Evolutionary conservation across 768 basidiomycete genomes (phyloP).

Genomic region (Coprinopsis strossmayeri): DNA sequence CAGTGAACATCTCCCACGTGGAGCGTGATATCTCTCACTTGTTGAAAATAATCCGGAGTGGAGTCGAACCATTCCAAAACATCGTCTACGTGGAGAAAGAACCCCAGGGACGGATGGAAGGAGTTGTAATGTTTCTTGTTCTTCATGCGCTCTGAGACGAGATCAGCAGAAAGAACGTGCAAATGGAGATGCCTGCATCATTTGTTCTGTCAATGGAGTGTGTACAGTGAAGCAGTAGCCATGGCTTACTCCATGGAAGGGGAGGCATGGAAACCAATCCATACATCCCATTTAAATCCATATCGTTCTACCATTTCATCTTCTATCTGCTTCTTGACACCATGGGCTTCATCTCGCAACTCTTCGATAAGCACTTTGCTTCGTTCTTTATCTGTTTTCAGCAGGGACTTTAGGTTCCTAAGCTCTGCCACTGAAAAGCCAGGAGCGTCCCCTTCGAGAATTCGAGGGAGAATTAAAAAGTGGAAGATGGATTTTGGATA

Average conservation of each 20-base stretch:
- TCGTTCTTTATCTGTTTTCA: conserved; percentile 44
- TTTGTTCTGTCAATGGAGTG: not conserved
- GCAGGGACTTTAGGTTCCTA: conserved; percentile 47
- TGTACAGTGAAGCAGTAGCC: not conserved
- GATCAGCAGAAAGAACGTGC: conserved; percentile 79
- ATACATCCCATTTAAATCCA: conserved; percentile 71
- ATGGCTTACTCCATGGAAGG: conserved; percentile 72
- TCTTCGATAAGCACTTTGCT: conserved; percentile 48
- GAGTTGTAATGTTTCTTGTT: conserved; percentile 90
- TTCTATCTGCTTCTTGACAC: conserved; percentile 54
- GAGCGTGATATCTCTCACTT: conserved; percentile 6
- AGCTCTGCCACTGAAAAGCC: conserved; percentile 30
- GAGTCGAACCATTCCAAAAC: conserved; percentile 81
- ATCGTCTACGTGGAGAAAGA: conserved; percentile 72
- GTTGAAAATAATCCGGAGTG: conserved; percentile 38
- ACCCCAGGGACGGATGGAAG: conserved; percentile 79
- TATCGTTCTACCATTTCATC: conserved; percentile 75
- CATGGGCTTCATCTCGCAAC: conserved; percentile 51
- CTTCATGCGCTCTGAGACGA: conserved; percentile 66
- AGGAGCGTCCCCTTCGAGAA: conserved; percentile 18
- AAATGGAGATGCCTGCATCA: conserved; percentile 67
- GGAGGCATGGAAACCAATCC: conserved; percentile 78
- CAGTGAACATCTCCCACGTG: not conserved
- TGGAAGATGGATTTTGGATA: conserved; percentile 86
- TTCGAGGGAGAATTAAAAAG: conserved; percentile 77